A percentile compares a stretch with the other conserved stretches of the same genome.
These are phyloP conservation scores for Pseudofabraea citricarpa DNA, from an alignment of 2,329 filamentous ascomycete species.

Conservation along the genomic window DNA sequence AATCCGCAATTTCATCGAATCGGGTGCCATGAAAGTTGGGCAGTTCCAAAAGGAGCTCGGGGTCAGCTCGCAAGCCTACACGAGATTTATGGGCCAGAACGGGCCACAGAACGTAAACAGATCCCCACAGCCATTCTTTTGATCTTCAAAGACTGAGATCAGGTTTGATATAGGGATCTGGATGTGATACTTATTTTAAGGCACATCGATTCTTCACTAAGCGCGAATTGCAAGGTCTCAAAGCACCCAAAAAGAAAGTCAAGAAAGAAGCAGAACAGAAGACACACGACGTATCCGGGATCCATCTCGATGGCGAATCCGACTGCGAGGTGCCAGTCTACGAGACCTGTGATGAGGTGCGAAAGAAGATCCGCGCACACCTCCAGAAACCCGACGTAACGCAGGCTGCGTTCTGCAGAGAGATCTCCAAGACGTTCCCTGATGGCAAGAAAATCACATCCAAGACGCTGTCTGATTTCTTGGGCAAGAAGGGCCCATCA, in stretches of 20 bases:
- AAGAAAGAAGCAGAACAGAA: not conserved
- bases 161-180: no score
- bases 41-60: conserved; percentile 36
- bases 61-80: conserved; percentile 31
- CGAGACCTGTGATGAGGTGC: conserved; percentile 51
- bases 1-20: conserved; percentile 35
- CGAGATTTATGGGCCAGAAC: conserved; percentile 47
- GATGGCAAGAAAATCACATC: conserved; percentile 33
- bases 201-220: conserved; percentile 44
- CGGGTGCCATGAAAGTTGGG: conserved; percentile 37
- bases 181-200: conserved; percentile 29
- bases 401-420: conserved; percentile 43
- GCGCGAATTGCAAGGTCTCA: conserved; percentile 42
- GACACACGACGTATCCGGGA: conserved; percentile 33
- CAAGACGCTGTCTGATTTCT: conserved; percentile 42
- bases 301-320: conserved; percentile 42
- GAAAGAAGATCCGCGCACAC: conserved; percentile 47
- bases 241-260: conserved; percentile 11
- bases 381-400: conserved; percentile 38
- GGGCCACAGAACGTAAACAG: no score
- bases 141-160: no score
- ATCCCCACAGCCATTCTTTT: no score
- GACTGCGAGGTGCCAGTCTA: conserved; percentile 40
- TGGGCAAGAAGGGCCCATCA: conserved; percentile 39
- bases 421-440: conserved; percentile 23